Percentiles rank a stretch among this genome's conserved stretches.
These are phyloP conservation scores for Colletotrichum gigasporum DNA, from an alignment of 2,329 filamentous ascomycete genomes.

Conservation along the genomic window DNA sequence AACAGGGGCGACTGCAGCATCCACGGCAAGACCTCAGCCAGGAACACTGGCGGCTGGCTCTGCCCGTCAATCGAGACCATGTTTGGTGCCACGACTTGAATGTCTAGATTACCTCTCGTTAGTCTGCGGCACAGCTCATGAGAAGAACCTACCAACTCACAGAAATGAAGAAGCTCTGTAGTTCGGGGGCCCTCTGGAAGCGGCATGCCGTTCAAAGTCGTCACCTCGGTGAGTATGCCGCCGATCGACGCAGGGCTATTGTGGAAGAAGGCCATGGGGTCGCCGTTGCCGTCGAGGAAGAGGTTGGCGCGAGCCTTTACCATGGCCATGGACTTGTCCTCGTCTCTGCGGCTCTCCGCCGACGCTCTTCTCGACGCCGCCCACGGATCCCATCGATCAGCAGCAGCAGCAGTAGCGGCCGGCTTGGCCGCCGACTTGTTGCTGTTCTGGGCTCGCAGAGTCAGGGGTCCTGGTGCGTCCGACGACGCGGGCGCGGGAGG, in stretches of 20 bases:
- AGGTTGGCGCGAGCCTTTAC: conserved; percentile 12
- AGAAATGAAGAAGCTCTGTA: conserved; percentile 39
- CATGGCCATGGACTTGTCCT: not conserved
- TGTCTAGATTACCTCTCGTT: conserved; percentile 29
- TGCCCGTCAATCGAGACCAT: conserved; percentile 42
- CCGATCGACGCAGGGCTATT: conserved; percentile 32
- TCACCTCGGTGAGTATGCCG: conserved; percentile 35
- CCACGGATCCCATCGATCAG: not conserved
- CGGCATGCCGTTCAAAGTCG: conserved; percentile 49
- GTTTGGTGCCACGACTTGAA: conserved; percentile 39
- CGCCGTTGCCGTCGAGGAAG: conserved; percentile 34
- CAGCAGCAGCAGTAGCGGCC: not conserved
- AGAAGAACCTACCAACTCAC: conserved; percentile 31
- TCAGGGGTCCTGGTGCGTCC: not conserved
- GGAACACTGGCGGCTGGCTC: conserved; percentile 36
- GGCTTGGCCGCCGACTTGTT: not conserved
- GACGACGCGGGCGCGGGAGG: not conserved
- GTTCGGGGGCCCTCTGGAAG: conserved; percentile 36
- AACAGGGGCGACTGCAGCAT: conserved; percentile 43
- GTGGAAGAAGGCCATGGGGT: conserved; percentile 33
- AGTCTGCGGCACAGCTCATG: not conserved
- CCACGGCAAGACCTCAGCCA: conserved; percentile 38
- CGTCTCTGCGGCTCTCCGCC: not conserved
- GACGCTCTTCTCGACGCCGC: not conserved
- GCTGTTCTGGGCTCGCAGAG: not conserved